Evolutionary conservation across 192 early-diverging fungal species (phyloP).

Genomic region (Pilaira anomala): DNA sequence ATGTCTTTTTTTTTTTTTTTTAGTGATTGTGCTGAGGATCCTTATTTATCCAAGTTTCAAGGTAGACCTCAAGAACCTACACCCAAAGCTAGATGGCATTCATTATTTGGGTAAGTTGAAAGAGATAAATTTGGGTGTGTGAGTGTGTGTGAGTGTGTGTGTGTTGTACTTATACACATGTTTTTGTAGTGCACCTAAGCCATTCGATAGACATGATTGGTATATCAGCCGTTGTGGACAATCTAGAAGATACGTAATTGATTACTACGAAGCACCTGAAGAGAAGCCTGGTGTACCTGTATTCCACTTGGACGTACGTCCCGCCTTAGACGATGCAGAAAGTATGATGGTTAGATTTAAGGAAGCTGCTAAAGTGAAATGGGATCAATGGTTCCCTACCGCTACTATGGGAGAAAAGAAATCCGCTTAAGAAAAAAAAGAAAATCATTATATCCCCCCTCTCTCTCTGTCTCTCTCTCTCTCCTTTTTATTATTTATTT

Average conservation of each 20-base stretch:
- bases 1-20: not conserved
- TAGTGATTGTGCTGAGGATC: constrained; percentile 39
- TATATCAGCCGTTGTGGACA: constrained; percentile 85
- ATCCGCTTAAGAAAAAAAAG: not conserved
- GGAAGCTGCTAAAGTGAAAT: constrained; percentile 52
- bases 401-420: constrained; percentile 1
- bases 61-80: constrained; percentile 79
- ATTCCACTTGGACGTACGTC: constrained; percentile 93
- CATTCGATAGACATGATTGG: constrained; percentile 99
- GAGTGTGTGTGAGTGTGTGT: no score
- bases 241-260: constrained; percentile 93
- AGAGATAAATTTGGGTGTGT: not conserved
- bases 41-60: constrained; percentile 77
- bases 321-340: constrained; percentile 79
- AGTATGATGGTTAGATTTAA: constrained; percentile 63
- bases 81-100: constrained; percentile 66
- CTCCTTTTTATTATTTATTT: not conserved
- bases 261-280: constrained; percentile 84
- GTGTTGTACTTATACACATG: not conserved
- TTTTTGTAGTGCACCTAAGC: constrained; percentile 66
- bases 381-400: constrained; percentile 39
- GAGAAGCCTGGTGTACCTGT: constrained; percentile 69
- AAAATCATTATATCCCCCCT: no score
- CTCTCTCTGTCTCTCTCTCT: not conserved
- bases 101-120: constrained; percentile 58